Evolutionary conservation across 345 rosid species (phyloP).

Genomic region (Orychophragmus violaceus): DNA sequence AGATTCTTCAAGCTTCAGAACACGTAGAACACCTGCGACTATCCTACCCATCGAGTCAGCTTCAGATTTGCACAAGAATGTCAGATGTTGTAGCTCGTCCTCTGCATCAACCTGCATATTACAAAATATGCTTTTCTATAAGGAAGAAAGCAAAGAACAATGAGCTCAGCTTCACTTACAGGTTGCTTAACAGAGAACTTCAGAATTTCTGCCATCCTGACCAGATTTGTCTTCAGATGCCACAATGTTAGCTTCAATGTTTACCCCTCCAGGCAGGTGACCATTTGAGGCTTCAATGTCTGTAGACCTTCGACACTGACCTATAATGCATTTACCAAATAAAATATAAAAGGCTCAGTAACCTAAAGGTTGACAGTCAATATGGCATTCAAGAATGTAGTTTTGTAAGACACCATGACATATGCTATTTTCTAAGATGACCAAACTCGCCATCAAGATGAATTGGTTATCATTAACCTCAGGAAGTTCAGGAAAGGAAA

Average conservation of each 20-base stretch:
- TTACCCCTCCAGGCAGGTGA: constrained; percentile 55
- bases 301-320: constrained; percentile 79
- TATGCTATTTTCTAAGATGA: background rate
- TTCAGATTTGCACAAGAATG: constrained; percentile 76
- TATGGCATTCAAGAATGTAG: constrained; percentile 8
- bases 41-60: constrained; percentile 90
- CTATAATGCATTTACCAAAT: constrained; percentile 37
- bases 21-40: constrained; percentile 74
- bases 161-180: constrained; percentile 42
- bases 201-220: constrained; percentile 69
- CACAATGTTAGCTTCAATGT: constrained; percentile 67
- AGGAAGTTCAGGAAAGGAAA: background rate
- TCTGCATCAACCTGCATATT: constrained; percentile 68
- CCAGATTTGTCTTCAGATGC: constrained; percentile 45
- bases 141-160: constrained; percentile 6
- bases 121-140: background rate
- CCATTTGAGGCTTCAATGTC: constrained; percentile 65
- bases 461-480: constrained; percentile 5
- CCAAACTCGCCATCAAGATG: background rate
- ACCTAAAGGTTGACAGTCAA: background rate
- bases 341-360: background rate
- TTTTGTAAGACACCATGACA: background rate
- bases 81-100: constrained; percentile 84
- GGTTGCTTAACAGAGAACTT: constrained; percentile 90
- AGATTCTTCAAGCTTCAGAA: constrained; percentile 78